phyloP scores from a whole-genome alignment of 2,329 filamentous ascomycete species.

The Trichoderma semiorbis region DNA sequence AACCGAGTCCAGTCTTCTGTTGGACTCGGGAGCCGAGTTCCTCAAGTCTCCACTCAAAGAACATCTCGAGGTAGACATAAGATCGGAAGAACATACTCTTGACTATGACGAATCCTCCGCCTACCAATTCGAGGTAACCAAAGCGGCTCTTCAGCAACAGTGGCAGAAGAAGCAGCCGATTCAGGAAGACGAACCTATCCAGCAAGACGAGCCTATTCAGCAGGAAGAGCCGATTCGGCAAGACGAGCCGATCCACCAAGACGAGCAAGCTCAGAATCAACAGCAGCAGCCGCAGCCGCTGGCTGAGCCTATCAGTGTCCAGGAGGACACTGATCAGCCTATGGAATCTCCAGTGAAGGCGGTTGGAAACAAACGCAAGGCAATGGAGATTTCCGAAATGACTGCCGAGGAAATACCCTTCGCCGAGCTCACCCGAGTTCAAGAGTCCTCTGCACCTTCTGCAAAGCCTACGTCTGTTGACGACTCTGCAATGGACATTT shows the following conservation, averaged over 20 bases:
- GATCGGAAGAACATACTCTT: neutral
- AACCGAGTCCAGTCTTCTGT: constrained; percentile 22
- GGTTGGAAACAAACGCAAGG: constrained; percentile 27
- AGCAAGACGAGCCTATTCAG: neutral
- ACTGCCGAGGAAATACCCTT: constrained; percentile 9
- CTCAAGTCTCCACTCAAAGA: constrained; percentile 25
- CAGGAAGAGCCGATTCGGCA: neutral
- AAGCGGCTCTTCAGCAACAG: constrained; percentile 18
- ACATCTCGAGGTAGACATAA: neutral
- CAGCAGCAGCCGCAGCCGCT: neutral
- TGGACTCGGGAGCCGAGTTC: constrained; percentile 33
- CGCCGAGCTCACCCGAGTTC: neutral
- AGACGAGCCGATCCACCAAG: neutral
- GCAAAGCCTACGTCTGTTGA: neutral
- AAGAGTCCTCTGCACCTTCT: neutral
- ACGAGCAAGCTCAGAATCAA: neutral
- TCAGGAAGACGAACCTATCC: neutral
- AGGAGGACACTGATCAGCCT: neutral
- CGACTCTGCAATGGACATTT: neutral
- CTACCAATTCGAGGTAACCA: constrained; percentile 30
- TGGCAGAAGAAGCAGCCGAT: neutral
- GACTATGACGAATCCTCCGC: constrained; percentile 31
- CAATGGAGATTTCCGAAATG: constrained; percentile 27
- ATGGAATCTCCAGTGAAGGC: neutral
- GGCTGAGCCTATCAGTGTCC: neutral